A percentile compares a stretch with the other conserved stretches of the same genome.
Evolutionary conservation across 495 filamentous ascomycete genomes (phyloP).

Genomic region (Cudoniella acicularis): DNA sequence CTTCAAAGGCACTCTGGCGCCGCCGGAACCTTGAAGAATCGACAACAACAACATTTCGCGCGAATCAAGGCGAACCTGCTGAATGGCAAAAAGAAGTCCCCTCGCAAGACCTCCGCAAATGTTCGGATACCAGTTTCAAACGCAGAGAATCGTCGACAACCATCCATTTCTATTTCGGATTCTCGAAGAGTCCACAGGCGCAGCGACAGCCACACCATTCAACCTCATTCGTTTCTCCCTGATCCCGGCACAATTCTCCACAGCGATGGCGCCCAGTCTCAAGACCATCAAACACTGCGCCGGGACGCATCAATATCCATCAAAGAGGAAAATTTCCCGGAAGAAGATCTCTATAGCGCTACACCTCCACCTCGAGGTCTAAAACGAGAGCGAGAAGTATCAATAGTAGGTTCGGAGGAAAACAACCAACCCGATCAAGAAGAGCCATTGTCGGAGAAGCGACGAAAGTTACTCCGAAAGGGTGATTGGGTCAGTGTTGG

Average conservation of each 20-base stretch:
- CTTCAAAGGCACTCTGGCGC: slow-evolving; percentile 18
- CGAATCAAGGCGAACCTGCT: slow-evolving; percentile 17
- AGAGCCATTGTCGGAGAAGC: slow-evolving; percentile 11
- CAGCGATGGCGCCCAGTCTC: background rate
- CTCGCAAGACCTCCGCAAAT: slow-evolving; percentile 9
- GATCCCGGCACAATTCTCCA: background rate
- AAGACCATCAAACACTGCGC: background rate
- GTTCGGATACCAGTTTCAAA: slow-evolving; percentile 2
- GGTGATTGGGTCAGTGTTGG: slow-evolving; percentile 25
- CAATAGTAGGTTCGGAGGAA: background rate
- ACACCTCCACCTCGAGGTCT: slow-evolving; percentile 10
- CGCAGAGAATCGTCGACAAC: background rate
- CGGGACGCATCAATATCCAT: background rate
- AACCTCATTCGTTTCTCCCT: too few relatives aligned
- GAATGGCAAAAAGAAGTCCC: slow-evolving; percentile 12
- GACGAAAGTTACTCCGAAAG: slow-evolving; percentile 19
- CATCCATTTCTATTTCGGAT: background rate
- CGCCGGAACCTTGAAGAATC: background rate
- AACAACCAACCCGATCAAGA: background rate
- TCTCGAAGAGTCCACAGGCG: background rate
- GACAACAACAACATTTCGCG: slow-evolving; percentile 26
- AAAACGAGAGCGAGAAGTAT: slow-evolving; percentile 7
- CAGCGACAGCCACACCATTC: background rate
- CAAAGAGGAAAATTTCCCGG: background rate
- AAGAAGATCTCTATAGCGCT: slow-evolving; percentile 20